A percentile compares a stretch with the other conserved stretches of the same genome.
phyloP scores from a whole-genome alignment of 345 rosid genomes.

The Eucalyptus tenuipes region DNA sequence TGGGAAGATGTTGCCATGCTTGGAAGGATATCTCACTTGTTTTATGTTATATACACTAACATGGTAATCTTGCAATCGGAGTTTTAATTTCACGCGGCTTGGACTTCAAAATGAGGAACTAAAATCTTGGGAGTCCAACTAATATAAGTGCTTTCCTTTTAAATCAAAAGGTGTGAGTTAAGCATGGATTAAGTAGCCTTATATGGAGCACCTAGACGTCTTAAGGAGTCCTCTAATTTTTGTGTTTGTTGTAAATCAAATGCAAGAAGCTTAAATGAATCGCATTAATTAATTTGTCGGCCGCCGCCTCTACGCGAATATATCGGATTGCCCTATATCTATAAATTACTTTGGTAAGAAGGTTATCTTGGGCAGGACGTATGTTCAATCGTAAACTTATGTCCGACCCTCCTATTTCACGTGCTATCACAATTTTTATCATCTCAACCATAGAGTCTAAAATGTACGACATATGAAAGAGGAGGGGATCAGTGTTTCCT shows the following conservation, averaged over 20 bases:
- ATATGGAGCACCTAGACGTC: not conserved
- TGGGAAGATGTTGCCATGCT: not conserved
- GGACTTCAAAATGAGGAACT: not conserved
- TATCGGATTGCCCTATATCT: not conserved
- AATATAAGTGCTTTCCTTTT: not conserved
- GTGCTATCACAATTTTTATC: not conserved
- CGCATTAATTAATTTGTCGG: not conserved
- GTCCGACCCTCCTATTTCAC: not conserved
- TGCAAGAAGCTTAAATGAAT: not conserved
- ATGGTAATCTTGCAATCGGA: not conserved
- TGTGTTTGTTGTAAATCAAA: not conserved
- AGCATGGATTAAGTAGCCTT: not conserved
- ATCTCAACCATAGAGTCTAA: not conserved
- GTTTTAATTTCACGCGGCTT: not conserved
- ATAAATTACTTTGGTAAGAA: not conserved
- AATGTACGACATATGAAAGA: not conserved
- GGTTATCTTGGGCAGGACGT: not conserved
- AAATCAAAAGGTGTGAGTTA: not conserved
- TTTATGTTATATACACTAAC: not conserved
- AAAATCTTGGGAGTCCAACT: not conserved
- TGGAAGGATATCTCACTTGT: not conserved
- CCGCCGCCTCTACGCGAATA: not conserved
- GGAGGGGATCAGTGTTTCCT: not conserved
- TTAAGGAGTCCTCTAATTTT: not conserved
- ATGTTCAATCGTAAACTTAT: not conserved